These are phyloP conservation scores for Dactylellina cionopaga DNA, from an alignment of 2,329 filamentous ascomycete species.

Conservation along the genomic window DNA sequence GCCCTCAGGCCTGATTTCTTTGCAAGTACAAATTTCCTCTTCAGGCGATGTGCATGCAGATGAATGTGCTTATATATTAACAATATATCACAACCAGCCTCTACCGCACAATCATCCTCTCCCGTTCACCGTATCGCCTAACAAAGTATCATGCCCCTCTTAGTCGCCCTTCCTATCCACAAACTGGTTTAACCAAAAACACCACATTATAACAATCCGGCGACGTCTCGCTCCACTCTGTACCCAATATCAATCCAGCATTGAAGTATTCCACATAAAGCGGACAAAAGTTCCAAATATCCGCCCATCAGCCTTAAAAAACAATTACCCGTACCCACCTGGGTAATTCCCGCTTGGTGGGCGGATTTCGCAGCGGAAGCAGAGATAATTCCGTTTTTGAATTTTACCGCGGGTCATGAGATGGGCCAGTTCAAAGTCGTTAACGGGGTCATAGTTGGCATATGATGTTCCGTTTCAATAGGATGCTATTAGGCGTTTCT, in stretches of 20 bases:
- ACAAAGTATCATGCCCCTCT: too few species aligned
- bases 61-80: too few species aligned
- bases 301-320: constrained; percentile 17
- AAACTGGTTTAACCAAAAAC: constrained; percentile 41
- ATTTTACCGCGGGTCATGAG: background rate
- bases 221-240: background rate
- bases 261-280: constrained; percentile 32
- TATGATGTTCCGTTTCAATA: constrained; percentile 25
- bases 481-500: background rate
- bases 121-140: too few species aligned
- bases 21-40: too few species aligned
- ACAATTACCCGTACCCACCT: constrained; percentile 21
- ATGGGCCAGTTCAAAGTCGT: constrained; percentile 6
- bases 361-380: constrained; percentile 6
- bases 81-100: too few species aligned
- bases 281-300: constrained; percentile 32
- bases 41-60: too few species aligned
- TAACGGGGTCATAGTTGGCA: constrained; percentile 15
- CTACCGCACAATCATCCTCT: too few species aligned
- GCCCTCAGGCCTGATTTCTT: too few species aligned
- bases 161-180: too few species aligned
- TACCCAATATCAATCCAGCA: constrained; percentile 15
- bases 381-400: background rate
- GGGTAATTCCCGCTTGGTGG: constrained; percentile 32
- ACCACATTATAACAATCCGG: constrained; percentile 13